A percentile compares a stretch with the other conserved stretches of the same genome.
Evolutionary conservation across 2,329 filamentous ascomycete genomes (phyloP).

Genomic region (Botrytis cinerea): DNA sequence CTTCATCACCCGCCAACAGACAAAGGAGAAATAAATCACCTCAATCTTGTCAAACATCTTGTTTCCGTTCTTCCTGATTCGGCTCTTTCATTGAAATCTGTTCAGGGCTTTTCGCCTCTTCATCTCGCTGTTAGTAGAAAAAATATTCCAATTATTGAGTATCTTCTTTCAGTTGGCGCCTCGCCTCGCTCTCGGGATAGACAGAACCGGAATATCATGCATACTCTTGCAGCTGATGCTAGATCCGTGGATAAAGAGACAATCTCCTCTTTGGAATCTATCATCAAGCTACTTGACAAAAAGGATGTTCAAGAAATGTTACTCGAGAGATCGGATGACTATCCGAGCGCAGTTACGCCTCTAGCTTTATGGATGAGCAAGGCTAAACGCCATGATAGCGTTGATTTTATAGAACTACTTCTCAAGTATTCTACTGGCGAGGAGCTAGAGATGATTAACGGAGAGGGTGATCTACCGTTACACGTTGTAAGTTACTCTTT

Average conservation of each 20-base stretch:
- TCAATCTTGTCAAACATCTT: slow-evolving; percentile 65
- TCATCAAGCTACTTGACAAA: slow-evolving; percentile 61
- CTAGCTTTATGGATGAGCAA: slow-evolving; percentile 58
- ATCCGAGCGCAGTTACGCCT: slow-evolving; percentile 60
- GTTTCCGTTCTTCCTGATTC: slow-evolving; percentile 60
- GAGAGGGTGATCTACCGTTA: slow-evolving; percentile 64
- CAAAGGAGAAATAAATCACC: slow-evolving; percentile 43
- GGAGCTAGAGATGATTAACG: slow-evolving; percentile 60
- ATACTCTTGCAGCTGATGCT: slow-evolving; percentile 51
- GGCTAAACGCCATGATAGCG: not conserved
- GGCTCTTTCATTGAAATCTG: slow-evolving; percentile 60
- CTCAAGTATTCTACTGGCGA: slow-evolving; percentile 57
- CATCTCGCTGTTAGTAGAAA: slow-evolving; percentile 62
- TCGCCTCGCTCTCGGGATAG: slow-evolving; percentile 66
- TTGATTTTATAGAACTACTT: slow-evolving; percentile 48
- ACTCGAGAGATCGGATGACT: slow-evolving; percentile 55
- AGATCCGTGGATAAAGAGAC: slow-evolving; percentile 30
- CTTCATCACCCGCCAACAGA: slow-evolving; percentile 44
- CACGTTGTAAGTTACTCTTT: slow-evolving; percentile 53
- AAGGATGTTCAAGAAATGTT: slow-evolving; percentile 59
- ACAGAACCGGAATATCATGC: slow-evolving; percentile 67
- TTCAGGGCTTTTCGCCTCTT: slow-evolving; percentile 64
- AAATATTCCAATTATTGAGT: slow-evolving; percentile 55
- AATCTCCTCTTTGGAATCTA: slow-evolving; percentile 42
- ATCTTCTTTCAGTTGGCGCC: slow-evolving; percentile 67